Evolutionary conservation across 768 basidiomycete genomes (phyloP), one percentile per base, ranked within the genome.

Genomic region (Neoboletus subvelutipes): DNA sequence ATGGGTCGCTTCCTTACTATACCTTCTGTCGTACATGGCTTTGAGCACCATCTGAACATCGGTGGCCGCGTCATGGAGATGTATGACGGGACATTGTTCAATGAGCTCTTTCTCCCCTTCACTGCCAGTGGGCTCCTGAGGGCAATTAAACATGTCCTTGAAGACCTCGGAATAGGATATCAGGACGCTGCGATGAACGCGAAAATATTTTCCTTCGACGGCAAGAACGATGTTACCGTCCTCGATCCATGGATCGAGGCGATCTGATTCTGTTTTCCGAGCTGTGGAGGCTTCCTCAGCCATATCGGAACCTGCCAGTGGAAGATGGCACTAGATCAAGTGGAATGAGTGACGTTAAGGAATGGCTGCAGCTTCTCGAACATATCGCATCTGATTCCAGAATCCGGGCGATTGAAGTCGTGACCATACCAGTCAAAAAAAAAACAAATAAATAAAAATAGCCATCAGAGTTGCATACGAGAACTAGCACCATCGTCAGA

Each of bases 11-110:
- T n/a, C n/a, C n/a, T n/a, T n/a, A n/a, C n/a, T n/a, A n/a, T n/a
- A n/a, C n/a, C n/a, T n/a, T n/a, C n/a, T 58, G 17, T 65, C 53
- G 17, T 68, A 65, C 43, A 65, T 26, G 6, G 61, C 63, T 36
- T 42, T 59, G 5, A 66, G 57, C n/a, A 68, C 22, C 0, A 50
- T 40, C 22, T 62, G 57, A 7, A 67, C 2, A 5, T 69, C 64
- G 0, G 5, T n/a, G n/a, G 29, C 51, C 2, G 42, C 9, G 17
- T 68, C 68, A 2, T 60, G 29, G n/a, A 70, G 60, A 26, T 41
- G 43, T 45, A 70, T 9, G 36, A 59, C 61, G 5, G 68, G 68
- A 45, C 68, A 70, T 28, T 55, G 20, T 29, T 34, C 45, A 7
- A 45, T 9, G 5, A 40, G 28, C n/a, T 50, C 57, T 28, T 29